A percentile compares a stretch with the other conserved stretches of the same genome.
Evolutionary conservation across 768 basidiomycete genomes (phyloP).

Genomic region (Pholiota molesta): DNA sequence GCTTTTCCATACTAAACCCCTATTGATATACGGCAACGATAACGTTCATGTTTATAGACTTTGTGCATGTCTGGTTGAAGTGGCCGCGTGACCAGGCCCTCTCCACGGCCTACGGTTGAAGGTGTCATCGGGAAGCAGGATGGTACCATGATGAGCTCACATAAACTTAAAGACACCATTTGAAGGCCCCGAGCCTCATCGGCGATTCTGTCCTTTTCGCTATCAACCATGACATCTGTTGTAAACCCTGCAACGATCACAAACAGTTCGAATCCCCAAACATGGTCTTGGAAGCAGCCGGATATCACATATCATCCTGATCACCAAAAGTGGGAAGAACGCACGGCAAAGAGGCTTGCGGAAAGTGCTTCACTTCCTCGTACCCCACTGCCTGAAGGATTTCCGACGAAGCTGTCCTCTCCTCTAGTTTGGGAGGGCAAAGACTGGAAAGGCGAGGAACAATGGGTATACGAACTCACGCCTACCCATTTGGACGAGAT

Average conservation of each 20-base stretch:
- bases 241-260: not conserved
- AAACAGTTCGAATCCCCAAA: no score
- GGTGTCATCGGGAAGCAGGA: not conserved
- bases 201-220: not conserved
- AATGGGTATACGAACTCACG: constrained; percentile 42
- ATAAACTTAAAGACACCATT: not conserved
- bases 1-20: no score
- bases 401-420: constrained; percentile 36
- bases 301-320: constrained; percentile 44
- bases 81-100: no score
- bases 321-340: constrained; percentile 38
- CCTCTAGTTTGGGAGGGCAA: constrained; percentile 47
- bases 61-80: not conserved
- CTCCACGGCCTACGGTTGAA: not conserved
- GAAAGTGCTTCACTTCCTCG: constrained; percentile 34
- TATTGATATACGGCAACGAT: no score
- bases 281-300: constrained; percentile 28
- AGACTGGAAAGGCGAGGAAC: constrained; percentile 41
- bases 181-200: not conserved
- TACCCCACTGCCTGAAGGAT: constrained; percentile 35
- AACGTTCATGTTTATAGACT: not conserved
- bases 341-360: constrained; percentile 37
- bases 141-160: not conserved
- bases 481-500: constrained; percentile 38
- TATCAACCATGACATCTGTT: not conserved